Evolutionary conservation across 202 grass and related monocot species (phyloP).

Genomic region (Zoysia matrella): DNA sequence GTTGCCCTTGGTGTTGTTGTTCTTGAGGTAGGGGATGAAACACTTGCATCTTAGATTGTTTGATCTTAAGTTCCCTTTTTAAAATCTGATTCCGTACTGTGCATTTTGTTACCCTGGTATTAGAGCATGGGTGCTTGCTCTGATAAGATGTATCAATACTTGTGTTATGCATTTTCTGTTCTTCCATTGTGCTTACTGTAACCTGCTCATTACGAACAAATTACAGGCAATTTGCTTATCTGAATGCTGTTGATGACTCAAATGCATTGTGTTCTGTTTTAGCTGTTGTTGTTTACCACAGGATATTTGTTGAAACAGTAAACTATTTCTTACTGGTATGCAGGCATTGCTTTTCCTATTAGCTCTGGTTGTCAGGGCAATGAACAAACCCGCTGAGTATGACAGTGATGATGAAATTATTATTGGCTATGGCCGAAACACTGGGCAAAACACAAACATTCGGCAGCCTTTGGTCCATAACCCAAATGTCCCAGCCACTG

Average conservation of each 20-base stretch:
- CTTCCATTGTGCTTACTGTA: background rate
- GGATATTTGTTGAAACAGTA: background rate
- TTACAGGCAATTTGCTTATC: background rate
- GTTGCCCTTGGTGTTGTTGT: slow-evolving; percentile 78
- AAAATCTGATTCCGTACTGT: background rate
- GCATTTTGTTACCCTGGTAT: slow-evolving; percentile 16
- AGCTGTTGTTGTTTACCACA: slow-evolving; percentile 11
- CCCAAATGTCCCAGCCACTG: slow-evolving; percentile 64
- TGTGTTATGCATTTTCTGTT: slow-evolving; percentile 23
- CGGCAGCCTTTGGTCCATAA: slow-evolving; percentile 74
- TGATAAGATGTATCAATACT: slow-evolving; percentile 8
- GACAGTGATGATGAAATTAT: slow-evolving; percentile 94
- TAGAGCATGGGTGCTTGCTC: background rate
- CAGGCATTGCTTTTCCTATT: slow-evolving; percentile 86
- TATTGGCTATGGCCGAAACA: background rate
- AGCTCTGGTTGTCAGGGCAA: slow-evolving; percentile 81
- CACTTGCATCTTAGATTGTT: background rate
- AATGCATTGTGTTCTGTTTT: slow-evolving; percentile 18
- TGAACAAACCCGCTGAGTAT: slow-evolving; percentile 84
- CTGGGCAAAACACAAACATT: slow-evolving; percentile 47
- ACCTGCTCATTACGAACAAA: background rate
- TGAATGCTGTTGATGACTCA: slow-evolving; percentile 30
- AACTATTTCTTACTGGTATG: slow-evolving; percentile 23
- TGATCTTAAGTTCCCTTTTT: background rate
- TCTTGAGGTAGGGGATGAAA: slow-evolving; percentile 64